Percentiles rank a stretch among this genome's conserved stretches.
These are phyloP conservation scores for Spencermartinsiella europaea DNA, from an alignment of 805 yeast genomes.

Conservation along the genomic window DNA sequence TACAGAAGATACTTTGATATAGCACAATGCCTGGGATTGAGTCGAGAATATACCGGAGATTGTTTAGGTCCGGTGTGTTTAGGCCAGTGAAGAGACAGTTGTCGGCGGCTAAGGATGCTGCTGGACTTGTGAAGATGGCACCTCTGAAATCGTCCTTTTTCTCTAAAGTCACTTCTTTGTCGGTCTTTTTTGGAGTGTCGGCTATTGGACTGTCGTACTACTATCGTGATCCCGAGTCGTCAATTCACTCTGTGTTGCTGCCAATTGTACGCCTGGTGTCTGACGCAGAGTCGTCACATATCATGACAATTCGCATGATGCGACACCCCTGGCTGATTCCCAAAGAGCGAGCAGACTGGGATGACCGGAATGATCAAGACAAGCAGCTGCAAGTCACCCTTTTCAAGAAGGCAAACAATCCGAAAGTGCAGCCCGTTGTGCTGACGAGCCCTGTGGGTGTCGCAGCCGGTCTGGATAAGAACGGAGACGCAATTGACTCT, in stretches of 20 bases:
- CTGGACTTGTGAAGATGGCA: no score
- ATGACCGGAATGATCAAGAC: conserved; percentile 28
- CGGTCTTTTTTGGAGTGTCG: conserved; percentile 1
- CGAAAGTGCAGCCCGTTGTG: conserved; percentile 28
- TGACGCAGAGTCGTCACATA: conserved; percentile 85
- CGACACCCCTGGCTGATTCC: conserved; percentile 39
- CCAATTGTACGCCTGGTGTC: conserved; percentile 66
- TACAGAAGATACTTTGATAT: no score
- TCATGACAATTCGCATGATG: conserved; percentile 63
- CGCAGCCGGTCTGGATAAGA: conserved; percentile 95
- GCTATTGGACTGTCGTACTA: conserved; percentile 36
- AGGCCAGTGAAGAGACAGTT: no score
- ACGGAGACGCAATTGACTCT: conserved; percentile 85
- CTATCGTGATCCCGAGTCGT: conserved; percentile 70
- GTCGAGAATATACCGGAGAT: no score
- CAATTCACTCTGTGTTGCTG: conserved; percentile 72
- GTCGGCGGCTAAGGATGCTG: no score
- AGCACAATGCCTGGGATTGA: no score
- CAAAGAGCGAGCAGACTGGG: conserved; percentile 24
- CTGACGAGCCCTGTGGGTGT: conserved; percentile 79
- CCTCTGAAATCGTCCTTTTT: background rate
- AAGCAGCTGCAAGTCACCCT: conserved; percentile 25
- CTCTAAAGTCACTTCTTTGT: background rate
- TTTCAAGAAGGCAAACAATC: conserved; percentile 23
- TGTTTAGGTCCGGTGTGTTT: no score